phyloP scores from a whole-genome alignment of 441 rosid species.

The Adansonia madagascariensis region DNA sequence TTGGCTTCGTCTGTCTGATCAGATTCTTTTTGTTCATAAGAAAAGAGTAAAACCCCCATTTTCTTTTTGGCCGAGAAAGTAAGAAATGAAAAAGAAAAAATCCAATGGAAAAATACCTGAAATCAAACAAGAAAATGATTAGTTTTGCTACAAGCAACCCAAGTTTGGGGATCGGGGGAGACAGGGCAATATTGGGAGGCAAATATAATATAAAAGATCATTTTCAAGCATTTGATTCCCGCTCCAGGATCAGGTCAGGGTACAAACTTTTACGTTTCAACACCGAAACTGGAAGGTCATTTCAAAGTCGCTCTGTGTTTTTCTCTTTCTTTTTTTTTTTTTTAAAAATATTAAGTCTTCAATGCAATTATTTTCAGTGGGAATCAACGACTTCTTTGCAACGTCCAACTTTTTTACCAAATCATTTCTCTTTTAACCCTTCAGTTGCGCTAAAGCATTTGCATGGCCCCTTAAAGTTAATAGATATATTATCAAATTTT shows the following conservation, averaged over 20 bases:
- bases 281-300: background rate
- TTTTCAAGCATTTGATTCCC: conserved; percentile 3
- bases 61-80: background rate
- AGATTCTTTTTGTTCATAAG: background rate
- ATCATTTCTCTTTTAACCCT: no score
- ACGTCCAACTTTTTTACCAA: background rate
- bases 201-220: no score
- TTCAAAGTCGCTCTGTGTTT: background rate
- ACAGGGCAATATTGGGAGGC: no score
- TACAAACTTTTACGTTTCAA: background rate
- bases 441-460: background rate
- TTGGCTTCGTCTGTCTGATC: background rate
- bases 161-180: background rate
- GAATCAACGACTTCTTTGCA: conserved; percentile 16
- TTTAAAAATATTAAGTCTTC: background rate
- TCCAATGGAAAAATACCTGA: background rate
- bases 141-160: background rate
- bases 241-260: background rate
- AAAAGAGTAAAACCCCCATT: background rate
- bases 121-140: background rate
- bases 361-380: background rate
- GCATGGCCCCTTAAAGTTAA: background rate
- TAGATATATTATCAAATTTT: background rate
- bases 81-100: background rate
- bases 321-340: no score